Evolutionary conservation across 1,284 basidiomycete species (phyloP), one percentile per base, ranked within the genome.

Genomic region (Schizophyllum commune): DNA sequence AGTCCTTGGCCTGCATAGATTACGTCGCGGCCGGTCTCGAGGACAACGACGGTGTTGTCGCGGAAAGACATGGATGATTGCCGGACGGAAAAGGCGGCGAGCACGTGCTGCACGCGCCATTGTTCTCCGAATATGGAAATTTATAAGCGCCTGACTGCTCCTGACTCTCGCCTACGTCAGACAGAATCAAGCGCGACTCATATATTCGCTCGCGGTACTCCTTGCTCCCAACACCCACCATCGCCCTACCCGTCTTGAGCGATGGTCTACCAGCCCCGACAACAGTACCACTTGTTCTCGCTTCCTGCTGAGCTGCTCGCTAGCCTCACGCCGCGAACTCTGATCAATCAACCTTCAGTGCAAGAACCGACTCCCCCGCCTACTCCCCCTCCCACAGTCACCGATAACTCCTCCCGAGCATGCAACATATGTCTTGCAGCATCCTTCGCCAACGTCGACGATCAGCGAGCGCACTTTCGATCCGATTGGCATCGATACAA

Each of bases 401-500:
- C 74, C 4, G 80, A 39, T 2, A 57, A 77, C 32, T 76, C 81
- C 33, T 77, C 81, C 33, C 77, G 83, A 59, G 78, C 85, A 1
- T 96, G 94, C 71, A 91, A 86, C 63, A 78, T 94, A 60, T 96
- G 94, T 68, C 80, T 86, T 5, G 88, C 86, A 1, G 79, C 82
- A 1, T 69, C 76, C 0, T 98, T 98, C 65, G 68, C 78, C 11
- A 86, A 89, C 60, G 83, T 96, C 2, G 84, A 91, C 32, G 89
- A 92, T 60, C 94, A 98, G 70, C 82, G 96, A 56, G 73, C 78
- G 0, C 96, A 99, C 74, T 98, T 94, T 72, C 88, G 89, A 68
- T 93, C 92, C 32, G 96, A 98, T 73, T 98, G 96, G 96, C 96
- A 99, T 80, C 83, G 95, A 59, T 98, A 97, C 76, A 99, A 99